Conservation (phyloP, 768 basidiomycete genomes). For the Lyophyllum decastes region DNA sequence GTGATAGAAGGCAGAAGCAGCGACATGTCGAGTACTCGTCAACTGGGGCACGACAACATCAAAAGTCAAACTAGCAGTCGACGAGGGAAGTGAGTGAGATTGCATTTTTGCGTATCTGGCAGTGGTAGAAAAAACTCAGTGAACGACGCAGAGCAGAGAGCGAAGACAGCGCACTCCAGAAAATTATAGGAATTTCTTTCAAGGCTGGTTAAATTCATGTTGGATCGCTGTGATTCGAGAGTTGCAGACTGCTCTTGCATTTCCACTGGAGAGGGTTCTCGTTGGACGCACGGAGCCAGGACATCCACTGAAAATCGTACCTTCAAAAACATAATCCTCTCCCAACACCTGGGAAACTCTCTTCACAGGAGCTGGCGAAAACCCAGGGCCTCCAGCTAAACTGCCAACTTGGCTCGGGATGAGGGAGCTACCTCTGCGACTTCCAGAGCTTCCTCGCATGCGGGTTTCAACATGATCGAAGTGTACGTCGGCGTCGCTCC, state of each 20-base stretch:
- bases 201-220: conserved; percentile 55
- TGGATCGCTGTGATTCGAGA: conserved; percentile 55
- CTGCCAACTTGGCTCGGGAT: conserved; percentile 48
- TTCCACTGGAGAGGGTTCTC: conserved; percentile 7
- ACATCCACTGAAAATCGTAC: conserved; percentile 32
- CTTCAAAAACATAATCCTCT: conserved; percentile 70
- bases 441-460: conserved; percentile 54
- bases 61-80: conserved; percentile 52
- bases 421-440: conserved; percentile 61
- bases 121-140: conserved; percentile 29
- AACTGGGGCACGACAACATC: conserved; percentile 64
- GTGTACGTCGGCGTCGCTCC: conserved; percentile 43
- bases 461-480: conserved; percentile 54
- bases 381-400: conserved; percentile 35
- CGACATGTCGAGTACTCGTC: conserved; percentile 75
- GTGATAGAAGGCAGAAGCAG: conserved; percentile 82
- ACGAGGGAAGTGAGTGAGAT: conserved; percentile 53
- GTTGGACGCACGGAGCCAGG: background rate
- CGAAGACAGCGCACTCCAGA: conserved; percentile 55
- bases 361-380: conserved; percentile 56
- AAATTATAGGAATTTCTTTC: conserved; percentile 83
- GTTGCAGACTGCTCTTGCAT: conserved; percentile 20
- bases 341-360: conserved; percentile 44
- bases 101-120: conserved; percentile 80
- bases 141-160: background rate